Conservation (phyloP, 2,329 filamentous ascomycete species). For the Penicillium sp. region DNA sequence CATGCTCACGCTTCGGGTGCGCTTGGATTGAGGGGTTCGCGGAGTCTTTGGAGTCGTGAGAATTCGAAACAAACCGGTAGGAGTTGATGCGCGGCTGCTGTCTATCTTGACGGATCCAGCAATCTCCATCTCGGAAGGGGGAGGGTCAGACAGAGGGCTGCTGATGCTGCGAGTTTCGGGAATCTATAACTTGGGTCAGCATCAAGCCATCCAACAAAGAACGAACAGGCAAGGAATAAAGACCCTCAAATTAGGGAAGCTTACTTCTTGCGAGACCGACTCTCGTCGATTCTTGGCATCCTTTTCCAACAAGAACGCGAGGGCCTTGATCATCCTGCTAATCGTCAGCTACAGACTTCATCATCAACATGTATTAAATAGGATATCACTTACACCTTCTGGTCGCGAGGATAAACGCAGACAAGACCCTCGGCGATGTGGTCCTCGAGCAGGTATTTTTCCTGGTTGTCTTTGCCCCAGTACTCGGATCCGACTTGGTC, state of each 20-base stretch:
- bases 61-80: background rate
- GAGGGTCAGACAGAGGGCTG: background rate
- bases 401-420: conserved; percentile 21
- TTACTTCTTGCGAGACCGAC: background rate
- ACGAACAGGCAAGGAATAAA: background rate
- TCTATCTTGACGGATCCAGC: background rate
- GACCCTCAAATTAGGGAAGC: conserved; percentile 1
- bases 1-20: background rate
- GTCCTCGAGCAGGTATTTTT: conserved; percentile 22
- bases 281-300: background rate
- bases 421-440: conserved; percentile 15
- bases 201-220: conserved; percentile 4
- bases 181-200: background rate
- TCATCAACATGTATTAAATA: background rate
- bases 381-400: conserved; percentile 20
- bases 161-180: background rate
- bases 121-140: background rate
- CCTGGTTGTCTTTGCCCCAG: conserved; percentile 23
- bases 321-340: conserved; percentile 4
- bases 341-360: background rate
- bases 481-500: conserved; percentile 20
- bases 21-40: background rate
- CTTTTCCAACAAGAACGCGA: conserved; percentile 3
- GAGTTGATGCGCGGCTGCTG: background rate
- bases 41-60: background rate